These are phyloP conservation scores for Sideroxylon spinosum DNA, from an alignment of 179 eudicot genomes.

Conservation along the genomic window DNA sequence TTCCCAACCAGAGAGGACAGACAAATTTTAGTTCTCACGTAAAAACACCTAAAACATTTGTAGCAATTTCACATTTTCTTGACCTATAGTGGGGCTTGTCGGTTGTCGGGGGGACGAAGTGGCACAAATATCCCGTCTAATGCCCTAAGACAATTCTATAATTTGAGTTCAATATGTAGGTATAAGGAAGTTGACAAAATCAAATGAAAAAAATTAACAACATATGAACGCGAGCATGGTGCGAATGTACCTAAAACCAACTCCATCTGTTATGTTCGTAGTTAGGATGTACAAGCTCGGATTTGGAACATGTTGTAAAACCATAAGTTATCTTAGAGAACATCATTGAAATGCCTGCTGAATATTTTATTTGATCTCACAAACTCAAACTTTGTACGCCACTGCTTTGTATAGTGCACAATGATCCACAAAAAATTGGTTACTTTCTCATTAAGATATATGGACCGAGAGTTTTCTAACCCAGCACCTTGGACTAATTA, in stretches of 20 bases:
- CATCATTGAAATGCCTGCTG: neutral
- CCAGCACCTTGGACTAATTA: neutral
- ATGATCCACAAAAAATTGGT: neutral
- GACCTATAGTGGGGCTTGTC: neutral
- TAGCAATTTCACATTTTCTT: constrained; percentile 13
- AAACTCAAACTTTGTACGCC: neutral
- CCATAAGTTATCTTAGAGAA: neutral
- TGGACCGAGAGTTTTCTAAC: neutral
- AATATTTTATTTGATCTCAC: neutral
- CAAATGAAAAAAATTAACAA: neutral
- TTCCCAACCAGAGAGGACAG: constrained; percentile 22
- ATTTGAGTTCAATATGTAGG: neutral
- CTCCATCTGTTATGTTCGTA: neutral
- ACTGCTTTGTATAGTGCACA: neutral
- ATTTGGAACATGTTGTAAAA: neutral
- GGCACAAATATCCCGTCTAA: neutral
- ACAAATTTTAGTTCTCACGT: constrained; percentile 12
- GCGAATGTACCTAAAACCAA: neutral
- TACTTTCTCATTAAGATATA: neutral
- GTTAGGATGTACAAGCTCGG: neutral
- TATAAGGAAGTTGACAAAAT: neutral
- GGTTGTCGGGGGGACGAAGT: neutral
- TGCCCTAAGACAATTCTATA: neutral
- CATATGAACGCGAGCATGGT: neutral
- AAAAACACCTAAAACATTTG: constrained; percentile 14